These are phyloP conservation scores for Epichloe sibirici DNA, from an alignment of 2,329 filamentous ascomycete species.

Conservation along the genomic window DNA sequence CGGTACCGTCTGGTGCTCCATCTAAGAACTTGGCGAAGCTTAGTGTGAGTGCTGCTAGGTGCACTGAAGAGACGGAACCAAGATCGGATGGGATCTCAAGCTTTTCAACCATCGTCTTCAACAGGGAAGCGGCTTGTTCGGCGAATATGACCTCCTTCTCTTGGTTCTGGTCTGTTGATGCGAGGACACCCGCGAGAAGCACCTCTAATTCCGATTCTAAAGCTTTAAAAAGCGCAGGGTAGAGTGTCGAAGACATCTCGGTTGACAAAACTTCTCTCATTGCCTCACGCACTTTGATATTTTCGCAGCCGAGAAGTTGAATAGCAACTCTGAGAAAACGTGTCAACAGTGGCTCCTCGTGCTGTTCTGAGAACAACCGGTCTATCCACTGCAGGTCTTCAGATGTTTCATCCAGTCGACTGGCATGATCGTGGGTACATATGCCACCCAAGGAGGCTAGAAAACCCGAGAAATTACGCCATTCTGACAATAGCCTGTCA, in stretches of 20 bases:
- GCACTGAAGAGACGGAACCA: constrained; percentile 48
- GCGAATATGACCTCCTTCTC: constrained; percentile 54
- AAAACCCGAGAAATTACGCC: constrained; percentile 59
- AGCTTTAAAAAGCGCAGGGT: constrained; percentile 51
- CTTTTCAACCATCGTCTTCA: constrained; percentile 51
- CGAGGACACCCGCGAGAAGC: constrained; percentile 45
- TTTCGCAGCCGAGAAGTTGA: constrained; percentile 51
- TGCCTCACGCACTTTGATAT: constrained; percentile 52
- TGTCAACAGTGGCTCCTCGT: constrained; percentile 47
- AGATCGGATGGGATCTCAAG: constrained; percentile 51
- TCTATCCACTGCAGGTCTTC: constrained; percentile 54
- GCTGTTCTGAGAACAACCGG: constrained; percentile 41
- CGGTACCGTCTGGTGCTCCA: constrained; percentile 40
- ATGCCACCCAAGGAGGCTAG: constrained; percentile 54
- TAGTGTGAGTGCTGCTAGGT: constrained; percentile 50
- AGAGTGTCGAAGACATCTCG: constrained; percentile 51
- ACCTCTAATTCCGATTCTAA: constrained; percentile 52
- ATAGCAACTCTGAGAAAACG: constrained; percentile 52
- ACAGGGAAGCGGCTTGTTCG: constrained; percentile 52
- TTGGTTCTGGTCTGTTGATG: constrained; percentile 36
- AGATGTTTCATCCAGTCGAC: constrained; percentile 44
- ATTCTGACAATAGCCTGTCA: constrained; percentile 47
- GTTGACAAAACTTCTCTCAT: constrained; percentile 53
- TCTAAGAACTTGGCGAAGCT: constrained; percentile 58
- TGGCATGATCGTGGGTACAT: constrained; percentile 48